phyloP scores from a whole-genome alignment of 805 yeast species.

The Starmerella khaoyaiensis region DNA sequence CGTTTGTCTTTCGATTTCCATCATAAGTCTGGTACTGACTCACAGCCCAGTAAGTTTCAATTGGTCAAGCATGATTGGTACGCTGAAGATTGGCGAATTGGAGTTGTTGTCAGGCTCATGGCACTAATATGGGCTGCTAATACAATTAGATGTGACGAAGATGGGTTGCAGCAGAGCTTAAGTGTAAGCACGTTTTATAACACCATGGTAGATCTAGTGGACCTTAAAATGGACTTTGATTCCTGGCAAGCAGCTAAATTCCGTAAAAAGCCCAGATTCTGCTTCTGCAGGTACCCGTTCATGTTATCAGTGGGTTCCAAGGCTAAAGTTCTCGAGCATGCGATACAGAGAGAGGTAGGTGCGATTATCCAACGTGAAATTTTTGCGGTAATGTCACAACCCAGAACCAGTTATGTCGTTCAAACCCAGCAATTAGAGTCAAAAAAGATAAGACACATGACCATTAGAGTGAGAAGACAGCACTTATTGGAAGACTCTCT shows the following conservation, averaged over 20 bases:
- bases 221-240: conserved; percentile 68
- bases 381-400: conserved; percentile 11
- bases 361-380: conserved; percentile 16
- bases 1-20: conserved; percentile 40
- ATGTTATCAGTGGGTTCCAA: conserved; percentile 71
- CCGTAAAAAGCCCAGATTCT: conserved; percentile 29
- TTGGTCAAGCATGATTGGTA: conserved; percentile 39
- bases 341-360: conserved; percentile 18
- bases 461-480: conserved; percentile 54
- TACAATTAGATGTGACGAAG: too few relatives aligned
- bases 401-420: background rate
- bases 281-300: conserved; percentile 76
- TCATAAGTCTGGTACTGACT: conserved; percentile 14
- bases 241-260: conserved; percentile 44
- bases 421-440: conserved; percentile 5
- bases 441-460: conserved; percentile 16
- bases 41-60: conserved; percentile 13
- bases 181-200: conserved; percentile 52
- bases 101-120: conserved; percentile 49
- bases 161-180: conserved; percentile 15
- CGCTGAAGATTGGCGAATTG: conserved; percentile 70
- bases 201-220: conserved; percentile 65
- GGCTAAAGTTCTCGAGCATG: conserved; percentile 59
- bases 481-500: conserved; percentile 65
- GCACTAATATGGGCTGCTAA: conserved; percentile 46